Base-by-base conservation (phyloP, 176 grass and related monocot genomes). In the Typha latifolia region DNA sequence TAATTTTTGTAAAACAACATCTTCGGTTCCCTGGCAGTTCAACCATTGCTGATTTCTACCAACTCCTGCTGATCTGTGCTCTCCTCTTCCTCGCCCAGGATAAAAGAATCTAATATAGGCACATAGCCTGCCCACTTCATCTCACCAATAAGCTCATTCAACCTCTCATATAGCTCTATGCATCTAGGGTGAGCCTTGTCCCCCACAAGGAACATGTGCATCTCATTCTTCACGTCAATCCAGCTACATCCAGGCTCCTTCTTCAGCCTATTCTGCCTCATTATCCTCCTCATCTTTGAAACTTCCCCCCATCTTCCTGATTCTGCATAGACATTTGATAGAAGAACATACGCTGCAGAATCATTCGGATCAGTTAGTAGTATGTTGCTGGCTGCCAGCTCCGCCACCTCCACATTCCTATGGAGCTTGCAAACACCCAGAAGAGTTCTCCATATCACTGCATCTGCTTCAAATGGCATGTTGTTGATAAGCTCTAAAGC, bases 211-310 rank as follows among this genome's bases (percentile, higher is more conserved):
- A 91, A 96, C 78, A 76, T 71, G 49, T 91, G 87, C 84, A 81
- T 85, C 79, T 87, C 82, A 8, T 61, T 82, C 71, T 74, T 77
- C 73, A 85, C 84, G 62, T 90, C 87, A 70, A 91, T 88, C 91
- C 91, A 96, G 78, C 87, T 96, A 81, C 87, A 90, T 26, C 91
- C 91, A 49, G 84, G 84, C 74, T 91, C 91, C 74, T 91, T 90
- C 62, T 88, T 90, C 68, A 90, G 73, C 49, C 62, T 69, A 63
- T 72, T 81, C 37, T 91, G 72, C 73, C 62, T 88, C 82, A 91
- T 77, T 66, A 88, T 49, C 79, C 74, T 84, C 84, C 82, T 82
- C 69, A 81, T 87, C 49, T 77, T 91, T 12, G 91, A 82, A 69
- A 91, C 87, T 61, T 88, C 84, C 27, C 27, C 71, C 87, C 87